phyloP scores from a whole-genome alignment of 129 eudicot species.

The Artemisia annua region DNA sequence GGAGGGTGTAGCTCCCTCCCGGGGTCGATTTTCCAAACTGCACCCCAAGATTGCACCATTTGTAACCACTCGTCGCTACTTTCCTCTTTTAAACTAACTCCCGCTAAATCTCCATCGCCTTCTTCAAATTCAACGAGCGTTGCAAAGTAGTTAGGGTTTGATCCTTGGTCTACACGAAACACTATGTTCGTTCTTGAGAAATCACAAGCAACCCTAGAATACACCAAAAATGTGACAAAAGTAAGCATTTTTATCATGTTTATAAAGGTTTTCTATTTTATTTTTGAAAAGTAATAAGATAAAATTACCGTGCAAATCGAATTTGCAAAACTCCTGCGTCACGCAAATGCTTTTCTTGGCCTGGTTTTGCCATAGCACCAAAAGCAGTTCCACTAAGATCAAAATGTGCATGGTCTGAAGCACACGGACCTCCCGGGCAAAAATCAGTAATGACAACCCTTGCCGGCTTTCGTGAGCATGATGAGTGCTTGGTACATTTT shows the following conservation, averaged over 20 bases:
- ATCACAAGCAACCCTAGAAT: constrained; percentile 67
- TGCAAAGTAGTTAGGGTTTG: constrained; percentile 76
- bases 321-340: constrained; percentile 65
- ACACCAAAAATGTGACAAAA: neutral
- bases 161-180: constrained; percentile 79
- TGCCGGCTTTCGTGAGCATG: constrained; percentile 69
- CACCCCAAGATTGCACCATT: constrained; percentile 94
- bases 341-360: constrained; percentile 63
- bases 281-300: neutral
- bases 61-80: constrained; percentile 46
- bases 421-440: constrained; percentile 77
- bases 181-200: constrained; percentile 56
- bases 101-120: constrained; percentile 79
- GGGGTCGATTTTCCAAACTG: constrained; percentile 68
- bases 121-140: constrained; percentile 67
- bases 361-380: constrained; percentile 86
- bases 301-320: constrained; percentile 56
- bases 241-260: neutral
- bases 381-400: constrained; percentile 93
- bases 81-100: constrained; percentile 59
- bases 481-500: constrained; percentile 59
- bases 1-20: constrained; percentile 68
- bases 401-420: constrained; percentile 64
- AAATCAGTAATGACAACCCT: constrained; percentile 79
- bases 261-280: no score